Conservation (phyloP, 495 filamentous ascomycete species). For the Hypoxylon fuscum region DNA sequence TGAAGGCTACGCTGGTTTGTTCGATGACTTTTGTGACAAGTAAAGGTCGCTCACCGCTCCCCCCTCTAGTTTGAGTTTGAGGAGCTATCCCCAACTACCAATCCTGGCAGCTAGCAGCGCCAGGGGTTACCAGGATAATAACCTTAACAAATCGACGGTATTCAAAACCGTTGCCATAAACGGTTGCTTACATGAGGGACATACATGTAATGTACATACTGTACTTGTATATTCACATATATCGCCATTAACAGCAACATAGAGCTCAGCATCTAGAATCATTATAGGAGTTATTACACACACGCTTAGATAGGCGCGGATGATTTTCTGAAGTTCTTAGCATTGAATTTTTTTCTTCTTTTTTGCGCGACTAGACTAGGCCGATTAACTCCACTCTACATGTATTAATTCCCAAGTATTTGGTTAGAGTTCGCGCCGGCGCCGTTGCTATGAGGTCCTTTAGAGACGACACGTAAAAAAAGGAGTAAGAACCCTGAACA, state of each 20-base stretch:
- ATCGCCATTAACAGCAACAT: too few species aligned
- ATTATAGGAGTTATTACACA: too few species aligned
- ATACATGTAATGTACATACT: conserved; percentile 3
- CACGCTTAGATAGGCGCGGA: not conserved
- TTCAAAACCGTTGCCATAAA: conserved; percentile 21
- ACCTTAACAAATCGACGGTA: conserved; percentile 18
- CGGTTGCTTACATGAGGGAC: conserved; percentile 11
- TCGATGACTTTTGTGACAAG: conserved; percentile 26
- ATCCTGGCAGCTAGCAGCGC: conserved; percentile 25
- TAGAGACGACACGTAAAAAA: too few species aligned
- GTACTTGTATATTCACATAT: too few species aligned
- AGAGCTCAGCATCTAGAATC: too few species aligned
- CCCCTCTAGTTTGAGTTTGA: conserved; percentile 21
- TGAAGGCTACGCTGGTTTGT: conserved; percentile 24
- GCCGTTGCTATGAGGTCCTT: conserved; percentile 16
- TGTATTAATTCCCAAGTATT: conserved; percentile 23
- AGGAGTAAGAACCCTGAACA: conserved; percentile 2
- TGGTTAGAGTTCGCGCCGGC: conserved; percentile 36
- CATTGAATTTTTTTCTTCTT: conserved; percentile 9
- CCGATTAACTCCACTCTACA: conserved; percentile 28
- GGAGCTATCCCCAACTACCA: conserved; percentile 34
- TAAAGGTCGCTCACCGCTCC: conserved; percentile 39
- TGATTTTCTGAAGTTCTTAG: conserved; percentile 2
- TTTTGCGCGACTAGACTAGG: conserved; percentile 2
- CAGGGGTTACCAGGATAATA: conserved; percentile 29